These are phyloP conservation scores for Dunaliella sp. DNA, from an alignment of 139 green algal genomes.

Conservation along the genomic window DNA sequence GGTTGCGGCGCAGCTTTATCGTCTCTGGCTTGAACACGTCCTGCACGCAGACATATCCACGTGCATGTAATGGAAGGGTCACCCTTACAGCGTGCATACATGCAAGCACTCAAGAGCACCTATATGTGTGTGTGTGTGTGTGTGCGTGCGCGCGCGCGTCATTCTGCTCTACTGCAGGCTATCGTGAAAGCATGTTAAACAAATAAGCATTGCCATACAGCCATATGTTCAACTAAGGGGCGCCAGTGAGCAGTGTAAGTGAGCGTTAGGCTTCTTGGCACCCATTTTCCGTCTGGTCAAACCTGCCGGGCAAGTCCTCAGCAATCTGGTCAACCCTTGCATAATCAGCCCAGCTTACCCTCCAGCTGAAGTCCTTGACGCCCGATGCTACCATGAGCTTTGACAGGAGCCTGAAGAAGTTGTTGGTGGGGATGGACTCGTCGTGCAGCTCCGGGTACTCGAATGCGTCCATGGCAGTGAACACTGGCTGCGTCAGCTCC, in stretches of 20 bases:
- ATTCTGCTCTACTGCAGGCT: neutral
- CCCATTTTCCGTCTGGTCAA: no score
- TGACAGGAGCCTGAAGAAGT: conserved; percentile 66
- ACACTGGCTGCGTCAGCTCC: conserved; percentile 85
- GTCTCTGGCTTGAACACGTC: conserved; percentile 90
- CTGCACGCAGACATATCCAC: conserved; percentile 35
- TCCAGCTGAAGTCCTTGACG: conserved; percentile 78
- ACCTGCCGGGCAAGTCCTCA: no score
- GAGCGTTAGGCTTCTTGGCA: no score
- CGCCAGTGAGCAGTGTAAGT: no score
- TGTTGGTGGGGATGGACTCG: conserved; percentile 78
- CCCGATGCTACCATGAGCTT: conserved; percentile 74
- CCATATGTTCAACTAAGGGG: no score
- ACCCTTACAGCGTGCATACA: neutral
- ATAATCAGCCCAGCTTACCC: no score
- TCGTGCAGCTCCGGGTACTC: conserved; percentile 95
- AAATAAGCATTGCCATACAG: neutral
- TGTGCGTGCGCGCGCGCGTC: neutral
- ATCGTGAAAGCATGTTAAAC: neutral
- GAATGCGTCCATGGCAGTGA: conserved; percentile 76
- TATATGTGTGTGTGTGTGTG: neutral
- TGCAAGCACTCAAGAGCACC: no score
- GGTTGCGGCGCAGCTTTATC: conserved; percentile 64
- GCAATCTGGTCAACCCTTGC: no score
- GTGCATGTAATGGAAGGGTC: neutral